Evolutionary conservation across 2,329 filamentous ascomycete genomes (phyloP).

Genomic region (Erysiphe neolycopersici): DNA sequence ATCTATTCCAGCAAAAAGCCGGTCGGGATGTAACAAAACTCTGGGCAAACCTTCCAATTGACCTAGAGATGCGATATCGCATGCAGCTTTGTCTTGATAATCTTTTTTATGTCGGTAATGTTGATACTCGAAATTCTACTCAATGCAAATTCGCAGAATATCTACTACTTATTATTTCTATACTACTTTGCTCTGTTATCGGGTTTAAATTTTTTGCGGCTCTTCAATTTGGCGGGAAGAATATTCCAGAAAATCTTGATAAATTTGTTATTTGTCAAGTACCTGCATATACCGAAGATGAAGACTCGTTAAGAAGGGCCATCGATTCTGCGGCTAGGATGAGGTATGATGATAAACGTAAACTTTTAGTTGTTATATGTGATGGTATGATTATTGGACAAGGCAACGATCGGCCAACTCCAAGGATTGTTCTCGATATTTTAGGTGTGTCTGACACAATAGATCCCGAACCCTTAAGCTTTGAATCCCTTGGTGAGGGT

Average conservation of each 20-base stretch:
- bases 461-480: slow-evolving; percentile 86
- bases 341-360: slow-evolving; percentile 95
- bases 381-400: slow-evolving; percentile 99
- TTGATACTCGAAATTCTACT: slow-evolving; percentile 71
- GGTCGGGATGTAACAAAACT: slow-evolving; percentile 62
- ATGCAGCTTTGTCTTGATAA: slow-evolving; percentile 79
- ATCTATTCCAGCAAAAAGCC: slow-evolving; percentile 49
- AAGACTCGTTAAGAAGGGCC: slow-evolving; percentile 85
- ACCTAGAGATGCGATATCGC: slow-evolving; percentile 25
- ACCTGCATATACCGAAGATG: slow-evolving; percentile 92
- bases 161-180: slow-evolving; percentile 61
- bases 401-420: slow-evolving; percentile 87
- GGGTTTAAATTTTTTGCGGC: slow-evolving; percentile 93
- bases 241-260: slow-evolving; percentile 79
- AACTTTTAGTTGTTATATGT: slow-evolving; percentile 74
- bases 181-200: slow-evolving; percentile 57
- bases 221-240: slow-evolving; percentile 78
- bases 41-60: slow-evolving; percentile 46
- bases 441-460: slow-evolving; percentile 80
- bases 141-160: slow-evolving; percentile 75
- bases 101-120: slow-evolving; percentile 74
- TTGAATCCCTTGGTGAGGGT: slow-evolving; percentile 86
- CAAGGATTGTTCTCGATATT: slow-evolving; percentile 89
- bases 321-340: slow-evolving; percentile 90
- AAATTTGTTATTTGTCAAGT: slow-evolving; percentile 98